Conservation (phyloP, 2,329 filamentous ascomycete species). For the Paramyrothecium sp. region DNA sequence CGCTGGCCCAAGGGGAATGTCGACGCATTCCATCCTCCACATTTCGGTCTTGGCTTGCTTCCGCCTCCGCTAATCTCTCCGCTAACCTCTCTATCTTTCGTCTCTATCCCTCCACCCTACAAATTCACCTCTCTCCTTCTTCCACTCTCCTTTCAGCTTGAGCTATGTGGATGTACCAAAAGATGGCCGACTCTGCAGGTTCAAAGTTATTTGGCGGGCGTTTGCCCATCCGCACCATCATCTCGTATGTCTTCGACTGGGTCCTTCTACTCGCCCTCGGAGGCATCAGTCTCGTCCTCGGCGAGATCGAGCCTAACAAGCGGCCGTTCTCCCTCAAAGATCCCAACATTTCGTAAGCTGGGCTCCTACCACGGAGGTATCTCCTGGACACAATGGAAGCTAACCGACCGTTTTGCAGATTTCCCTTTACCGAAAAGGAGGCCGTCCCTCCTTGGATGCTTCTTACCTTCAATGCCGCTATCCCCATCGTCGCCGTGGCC, state of each 20-base stretch:
- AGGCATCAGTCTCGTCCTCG: constrained; percentile 58
- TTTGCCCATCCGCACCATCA: constrained; percentile 36
- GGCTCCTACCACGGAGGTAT: not conserved
- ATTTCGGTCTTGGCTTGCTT: not conserved
- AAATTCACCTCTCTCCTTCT: constrained; percentile 7
- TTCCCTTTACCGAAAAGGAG: constrained; percentile 68
- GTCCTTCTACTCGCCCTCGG: constrained; percentile 60
- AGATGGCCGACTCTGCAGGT: constrained; percentile 18
- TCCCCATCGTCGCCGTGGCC: constrained; percentile 67
- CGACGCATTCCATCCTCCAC: not conserved
- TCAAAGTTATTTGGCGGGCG: constrained; percentile 10
- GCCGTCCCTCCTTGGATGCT: constrained; percentile 69
- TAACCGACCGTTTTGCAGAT: constrained; percentile 39
- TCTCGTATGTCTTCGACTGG: constrained; percentile 78
- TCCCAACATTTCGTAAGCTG: constrained; percentile 67
- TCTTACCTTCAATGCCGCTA: constrained; percentile 58
- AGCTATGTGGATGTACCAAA: constrained; percentile 18
- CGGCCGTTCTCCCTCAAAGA: constrained; percentile 71
- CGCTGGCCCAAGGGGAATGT: not conserved
- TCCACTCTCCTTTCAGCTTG: constrained; percentile 2
- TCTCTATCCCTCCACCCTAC: constrained; percentile 2
- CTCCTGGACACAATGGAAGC: not conserved
- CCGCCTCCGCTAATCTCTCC: not conserved
- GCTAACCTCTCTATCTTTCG: not conserved
- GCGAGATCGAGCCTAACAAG: constrained; percentile 60